Base-by-base conservation (phyloP, 805 yeast genomes). In the Debaryomyces hansenii region DNA sequence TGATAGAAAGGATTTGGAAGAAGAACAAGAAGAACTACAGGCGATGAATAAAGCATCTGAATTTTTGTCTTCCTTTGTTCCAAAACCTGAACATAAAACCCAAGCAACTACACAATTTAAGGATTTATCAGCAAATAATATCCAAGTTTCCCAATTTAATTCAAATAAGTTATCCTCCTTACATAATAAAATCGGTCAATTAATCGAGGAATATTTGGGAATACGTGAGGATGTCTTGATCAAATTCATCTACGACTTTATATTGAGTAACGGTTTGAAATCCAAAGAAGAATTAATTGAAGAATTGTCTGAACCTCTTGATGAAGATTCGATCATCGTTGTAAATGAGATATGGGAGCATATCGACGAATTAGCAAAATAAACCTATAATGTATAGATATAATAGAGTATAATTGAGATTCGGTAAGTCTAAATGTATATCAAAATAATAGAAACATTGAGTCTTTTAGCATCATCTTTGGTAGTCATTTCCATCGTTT, bases 171-270 rank as follows among this genome's bases (percentile, higher is more conserved):
- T 68, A 20, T 56, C 47, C 0, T 27, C 54, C 7, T 51, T 79
- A 20, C 64, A 64, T 28, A 53, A 55, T 0, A 72, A 71, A 48
- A 63, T 80, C 16, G 69, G 64, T n/a, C 60, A 58, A 3, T 64
- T 78, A 40, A 60, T 82, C 28, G 81, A 74, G 45, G 82, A 80
- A 46, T 77, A 70, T 46, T 58, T 82, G 40, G 87, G 85, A 1
- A 66, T 78, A 38, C 63, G 66, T 42, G 87, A 82, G 49, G 80
- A 76, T 11, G 74, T 77, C 37, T 65, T 82, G 49, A 62, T 72
- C 11, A 69, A 70, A 2, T 77, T 74, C 43, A 68, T 82, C 24
- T 55, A 64, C 31, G 66, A 66, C 29, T 68, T 72, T 43, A 60
- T 80, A 4, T 52, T 62, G 27, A 56, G 52, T 15, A 49, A 60